Percentiles rank a stretch among this genome's conserved stretches.
These are phyloP conservation scores for Trichopus zeylanicus DNA, from an alignment of 116 monocot species.

Conservation along the genomic window DNA sequence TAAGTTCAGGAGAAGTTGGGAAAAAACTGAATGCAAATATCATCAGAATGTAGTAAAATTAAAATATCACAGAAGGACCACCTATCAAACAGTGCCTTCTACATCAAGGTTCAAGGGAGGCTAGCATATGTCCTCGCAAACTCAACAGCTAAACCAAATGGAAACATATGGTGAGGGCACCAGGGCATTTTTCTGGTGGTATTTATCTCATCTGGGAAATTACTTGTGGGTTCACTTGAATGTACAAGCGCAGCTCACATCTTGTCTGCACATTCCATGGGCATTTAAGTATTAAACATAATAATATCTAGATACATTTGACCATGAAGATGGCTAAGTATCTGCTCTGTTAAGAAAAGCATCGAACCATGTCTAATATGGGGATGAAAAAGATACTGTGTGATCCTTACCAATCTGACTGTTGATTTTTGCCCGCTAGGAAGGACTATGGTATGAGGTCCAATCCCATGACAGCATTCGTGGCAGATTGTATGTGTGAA, in stretches of 20 bases:
- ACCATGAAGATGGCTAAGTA: not conserved
- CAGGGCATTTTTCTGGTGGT: no score
- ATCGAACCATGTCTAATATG: not conserved
- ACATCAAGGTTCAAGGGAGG: no score
- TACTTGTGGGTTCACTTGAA: not conserved
- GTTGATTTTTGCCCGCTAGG: conserved; percentile 86
- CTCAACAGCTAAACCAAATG: no score
- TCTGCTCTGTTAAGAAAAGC: not conserved
- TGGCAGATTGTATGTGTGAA: conserved; percentile 92
- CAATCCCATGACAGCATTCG: conserved; percentile 99
- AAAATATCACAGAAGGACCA: no score
- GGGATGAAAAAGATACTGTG: not conserved
- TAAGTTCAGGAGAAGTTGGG: no score
- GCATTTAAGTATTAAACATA: not conserved
- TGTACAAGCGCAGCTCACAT: not conserved
- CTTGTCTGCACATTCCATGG: not conserved
- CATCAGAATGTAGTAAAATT: no score
- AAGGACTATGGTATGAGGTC: conserved; percentile 84
- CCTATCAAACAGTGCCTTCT: no score
- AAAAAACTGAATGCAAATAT: no score
- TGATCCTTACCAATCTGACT: conserved; percentile 62
- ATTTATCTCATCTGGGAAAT: no score
- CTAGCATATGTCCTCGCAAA: no score
- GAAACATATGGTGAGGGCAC: no score
- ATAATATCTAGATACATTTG: no score